Evolutionary conservation across 2,329 filamentous ascomycete species (phyloP), one percentile per base, ranked within the genome.

Genomic region (Fusarium robinianum): DNA sequence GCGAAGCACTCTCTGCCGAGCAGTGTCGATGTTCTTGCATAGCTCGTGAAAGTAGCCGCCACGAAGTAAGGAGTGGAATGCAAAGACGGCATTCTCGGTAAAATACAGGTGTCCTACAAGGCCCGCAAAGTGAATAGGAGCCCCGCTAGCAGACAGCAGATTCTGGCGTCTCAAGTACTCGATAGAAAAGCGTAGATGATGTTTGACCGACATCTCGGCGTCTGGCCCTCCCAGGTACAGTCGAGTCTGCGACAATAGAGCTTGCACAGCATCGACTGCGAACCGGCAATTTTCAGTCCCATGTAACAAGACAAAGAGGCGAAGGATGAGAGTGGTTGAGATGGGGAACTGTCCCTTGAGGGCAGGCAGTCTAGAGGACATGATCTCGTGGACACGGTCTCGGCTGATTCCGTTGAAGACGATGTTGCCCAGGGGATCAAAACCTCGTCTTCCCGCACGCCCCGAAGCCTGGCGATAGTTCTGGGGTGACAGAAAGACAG

Each of bases 181-280:
- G 30, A 92, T 87, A 0, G 87, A 90, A 64, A 92, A 92, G 4
- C 88, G 79, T 6, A 92, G 66, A 60, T 91, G 87, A 62, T 92
- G 87, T 37, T 87, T 76, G 2, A 90, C 81, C 2, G 86, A 80
- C 63, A 84, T 79, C 58, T 83, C 83, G 36, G 82, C 81, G 27
- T 82, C 80, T 3, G 81, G 74, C 0, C 87, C 85, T 30, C 87
- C 87, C 3, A 91, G 74, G 51, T 85, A 89, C 6, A 91, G 67
- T 19, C 84, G 76, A 4, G 82, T 82, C 55, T 89, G 84, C 0
- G 85, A 85, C 0, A 91, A 70, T 3, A 92, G 67, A 0, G 85
- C 80, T 38, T 84, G 79, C 42, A 90, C 75, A 1, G 81, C 79
- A 10, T 76, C 74, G 2, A 77, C 72, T 0, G 85, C 83, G 53